These are phyloP conservation scores for Pythium scleroteichum DNA, from an alignment of 352 stramenopile species.

Conservation along the genomic window DNA sequence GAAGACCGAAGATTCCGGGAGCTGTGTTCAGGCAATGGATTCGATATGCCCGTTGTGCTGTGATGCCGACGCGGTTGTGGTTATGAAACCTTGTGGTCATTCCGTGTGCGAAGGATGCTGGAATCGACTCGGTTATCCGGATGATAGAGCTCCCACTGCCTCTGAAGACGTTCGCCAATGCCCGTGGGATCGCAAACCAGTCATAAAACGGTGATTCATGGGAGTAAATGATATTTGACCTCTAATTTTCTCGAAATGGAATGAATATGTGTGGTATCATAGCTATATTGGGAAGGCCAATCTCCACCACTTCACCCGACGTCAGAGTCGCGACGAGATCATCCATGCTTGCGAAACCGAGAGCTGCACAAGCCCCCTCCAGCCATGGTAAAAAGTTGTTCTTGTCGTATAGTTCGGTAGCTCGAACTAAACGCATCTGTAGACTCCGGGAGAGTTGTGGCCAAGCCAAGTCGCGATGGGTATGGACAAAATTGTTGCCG, in stretches of 20 bases:
- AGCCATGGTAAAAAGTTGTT: not conserved
- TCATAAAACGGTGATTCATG: conserved; percentile 32
- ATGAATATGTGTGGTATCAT: not conserved
- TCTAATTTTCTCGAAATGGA: not conserved
- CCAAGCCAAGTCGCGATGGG: not conserved
- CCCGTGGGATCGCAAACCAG: conserved; percentile 63
- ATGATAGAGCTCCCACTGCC: not conserved
- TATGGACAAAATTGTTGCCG: no score
- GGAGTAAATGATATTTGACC: not conserved
- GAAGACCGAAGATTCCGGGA: conserved; percentile 9
- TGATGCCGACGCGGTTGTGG: conserved; percentile 39
- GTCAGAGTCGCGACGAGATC: not conserved
- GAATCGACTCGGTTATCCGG: conserved; percentile 22
- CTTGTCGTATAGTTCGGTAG: not conserved
- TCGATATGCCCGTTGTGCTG: conserved; percentile 50
- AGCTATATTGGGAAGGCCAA: not conserved
- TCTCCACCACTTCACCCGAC: not conserved
- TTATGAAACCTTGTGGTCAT: conserved; percentile 60
- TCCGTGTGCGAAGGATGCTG: conserved; percentile 44
- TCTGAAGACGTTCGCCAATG: conserved; percentile 33
- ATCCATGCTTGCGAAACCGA: conserved; percentile 8
- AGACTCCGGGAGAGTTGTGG: no score
- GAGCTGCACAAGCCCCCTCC: not conserved
- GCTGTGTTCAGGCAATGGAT: conserved; percentile 9
- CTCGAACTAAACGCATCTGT: no score